Percentiles rank a stretch among this genome's conserved stretches.
These are phyloP conservation scores for Nicotiana obtusifolia DNA, from an alignment of 257 asterid genomes.

Conservation along the genomic window DNA sequence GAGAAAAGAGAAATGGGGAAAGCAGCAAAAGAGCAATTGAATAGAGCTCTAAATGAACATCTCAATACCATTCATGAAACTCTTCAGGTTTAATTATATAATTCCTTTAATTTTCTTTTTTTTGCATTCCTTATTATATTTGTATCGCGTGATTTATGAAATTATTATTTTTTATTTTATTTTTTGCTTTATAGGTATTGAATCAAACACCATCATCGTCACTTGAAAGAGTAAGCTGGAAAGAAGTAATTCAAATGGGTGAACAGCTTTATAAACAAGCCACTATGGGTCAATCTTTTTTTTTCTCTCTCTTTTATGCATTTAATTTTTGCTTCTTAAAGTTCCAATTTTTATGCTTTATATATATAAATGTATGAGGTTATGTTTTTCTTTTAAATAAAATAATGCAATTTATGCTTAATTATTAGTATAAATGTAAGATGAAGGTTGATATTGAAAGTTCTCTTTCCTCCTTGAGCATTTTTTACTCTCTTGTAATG, in stretches of 20 bases:
- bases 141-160: neutral
- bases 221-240: slow-evolving; percentile 71
- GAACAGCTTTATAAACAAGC: slow-evolving; percentile 90
- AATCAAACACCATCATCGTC: slow-evolving; percentile 58
- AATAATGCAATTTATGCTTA: neutral
- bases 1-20: no score
- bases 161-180: neutral
- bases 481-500: neutral
- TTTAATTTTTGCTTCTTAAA: neutral
- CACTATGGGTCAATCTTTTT: slow-evolving; percentile 51
- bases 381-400: neutral
- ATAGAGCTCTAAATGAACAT: slow-evolving; percentile 40
- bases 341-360: no score
- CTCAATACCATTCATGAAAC: slow-evolving; percentile 80
- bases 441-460: neutral
- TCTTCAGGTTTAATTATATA: slow-evolving; percentile 42
- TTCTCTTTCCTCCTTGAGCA: neutral
- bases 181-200: slow-evolving; percentile 40
- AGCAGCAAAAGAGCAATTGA: no score
- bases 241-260: slow-evolving; percentile 75
- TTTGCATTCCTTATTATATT: neutral
- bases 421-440: neutral
- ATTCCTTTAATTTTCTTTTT: neutral
- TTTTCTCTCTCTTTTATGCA: neutral
- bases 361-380: neutral